Base-by-base conservation (phyloP, 225 moss, liverwort and hornwort species). In the Pseudisothecium myosuroides region DNA sequence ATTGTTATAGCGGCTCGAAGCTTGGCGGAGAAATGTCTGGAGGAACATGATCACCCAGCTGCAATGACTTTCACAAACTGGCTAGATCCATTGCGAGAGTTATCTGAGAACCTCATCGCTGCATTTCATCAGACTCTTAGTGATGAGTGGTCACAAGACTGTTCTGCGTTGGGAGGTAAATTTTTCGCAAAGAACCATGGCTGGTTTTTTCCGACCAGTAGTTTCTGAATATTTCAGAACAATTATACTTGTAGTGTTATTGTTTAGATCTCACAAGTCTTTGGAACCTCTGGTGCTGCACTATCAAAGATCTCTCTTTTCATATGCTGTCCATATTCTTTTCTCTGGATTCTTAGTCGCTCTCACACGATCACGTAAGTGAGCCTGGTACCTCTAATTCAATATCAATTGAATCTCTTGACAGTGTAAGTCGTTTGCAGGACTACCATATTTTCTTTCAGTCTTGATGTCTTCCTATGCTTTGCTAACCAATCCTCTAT, bases 161-260 rank as follows among this genome's bases (percentile, higher is more conserved):
- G 88, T 82, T 62, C 88, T 80, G 88, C 83, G 90, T 89, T 92
- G 83, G 97, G 97, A 93, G 97, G 97, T 97, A 92, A 76, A 20
- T 43, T 86, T 68, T n/a, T 21, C n/a, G 17, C 34, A 20, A 68
- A 68, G 34, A 37, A 37, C n/a, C 68, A 83, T 43, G 13, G 28
- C n/a, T 81, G 68, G 55, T 45, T 69, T 39, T 86, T 76, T 77
- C 28, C 62, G 45, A 28, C 32, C 39, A 50, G 29, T 47, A 34
- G 47, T 62, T 72, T 89, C 69, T 29, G 55, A 63, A 73, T n/a
- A 69, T 47, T 72, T 39, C 8, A 62, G 37, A 60, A 73, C 64
- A 76, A 29, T 66, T 58, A 73, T 72, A 41, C 32, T 80, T 77
- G 15, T 47, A 27, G 66, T 66, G 45, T n/a, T 34, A 41, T 50